These are phyloP conservation scores for Cajanus cajan DNA, from an alignment of 306 rosid genomes.

Conservation along the genomic window DNA sequence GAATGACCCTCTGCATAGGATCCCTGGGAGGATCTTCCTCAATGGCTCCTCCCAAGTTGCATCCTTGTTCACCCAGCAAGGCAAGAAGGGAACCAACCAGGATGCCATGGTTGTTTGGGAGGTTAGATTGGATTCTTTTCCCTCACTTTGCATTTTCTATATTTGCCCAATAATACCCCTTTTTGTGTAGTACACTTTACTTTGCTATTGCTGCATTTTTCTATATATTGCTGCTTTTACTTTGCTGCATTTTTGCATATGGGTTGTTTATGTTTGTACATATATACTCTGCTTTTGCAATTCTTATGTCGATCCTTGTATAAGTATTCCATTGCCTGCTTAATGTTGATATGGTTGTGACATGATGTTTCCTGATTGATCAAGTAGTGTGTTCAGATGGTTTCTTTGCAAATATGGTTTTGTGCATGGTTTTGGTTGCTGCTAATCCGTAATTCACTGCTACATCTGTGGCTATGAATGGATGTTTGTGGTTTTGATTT, in stretches of 20 bases:
- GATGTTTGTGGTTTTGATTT: background rate
- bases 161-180: background rate
- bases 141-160: background rate
- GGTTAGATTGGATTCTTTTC: conserved; percentile 48
- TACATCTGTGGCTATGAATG: background rate
- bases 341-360: background rate
- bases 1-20: conserved; percentile 66
- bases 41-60: conserved; percentile 79
- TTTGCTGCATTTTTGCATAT: background rate
- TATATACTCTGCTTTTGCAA: background rate
- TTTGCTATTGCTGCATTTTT: background rate
- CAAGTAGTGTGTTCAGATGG: background rate
- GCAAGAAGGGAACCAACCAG: conserved; percentile 95
- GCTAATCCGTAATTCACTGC: conserved; percentile 5
- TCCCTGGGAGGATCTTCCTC: conserved; percentile 73
- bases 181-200: background rate
- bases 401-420: conserved; percentile 17
- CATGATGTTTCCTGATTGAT: background rate
- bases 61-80: conserved; percentile 90
- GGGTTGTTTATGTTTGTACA: background rate
- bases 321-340: background rate
- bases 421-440: background rate
- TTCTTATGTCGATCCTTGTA: background rate
- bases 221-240: no score
- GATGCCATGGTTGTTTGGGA: conserved; percentile 99